These are phyloP conservation scores for Epichloe brachyelytri DNA, from an alignment of 2,329 filamentous ascomycete genomes.

Conservation along the genomic window DNA sequence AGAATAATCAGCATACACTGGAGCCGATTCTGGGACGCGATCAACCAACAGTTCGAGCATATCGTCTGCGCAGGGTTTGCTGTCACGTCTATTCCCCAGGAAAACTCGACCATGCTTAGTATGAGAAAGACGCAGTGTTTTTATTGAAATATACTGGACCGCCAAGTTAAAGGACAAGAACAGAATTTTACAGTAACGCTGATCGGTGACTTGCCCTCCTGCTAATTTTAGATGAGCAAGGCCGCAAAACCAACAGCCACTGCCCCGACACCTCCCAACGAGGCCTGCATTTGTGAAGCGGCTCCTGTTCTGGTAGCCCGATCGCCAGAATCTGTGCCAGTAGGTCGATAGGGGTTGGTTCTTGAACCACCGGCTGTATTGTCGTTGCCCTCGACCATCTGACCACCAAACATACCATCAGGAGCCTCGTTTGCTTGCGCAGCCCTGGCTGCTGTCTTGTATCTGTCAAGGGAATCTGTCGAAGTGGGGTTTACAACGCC, in stretches of 20 bases:
- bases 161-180: background rate
- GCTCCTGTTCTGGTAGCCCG: background rate
- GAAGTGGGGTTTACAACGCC: constrained; percentile 16
- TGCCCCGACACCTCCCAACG: background rate
- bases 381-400: background rate
- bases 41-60: no score
- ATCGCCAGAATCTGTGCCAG: background rate
- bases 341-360: background rate
- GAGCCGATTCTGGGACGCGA: no score
- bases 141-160: background rate
- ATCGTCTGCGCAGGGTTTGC: no score
- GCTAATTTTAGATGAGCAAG: background rate
- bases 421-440: constrained; percentile 7
- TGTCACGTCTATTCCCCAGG: no score
- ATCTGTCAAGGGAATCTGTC: constrained; percentile 10
- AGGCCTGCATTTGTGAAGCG: constrained; percentile 1
- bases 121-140: background rate
- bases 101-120: background rate
- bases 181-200: background rate
- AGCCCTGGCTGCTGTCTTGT: constrained; percentile 6
- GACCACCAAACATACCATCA: constrained; percentile 7
- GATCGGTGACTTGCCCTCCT: background rate
- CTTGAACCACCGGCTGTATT: background rate
- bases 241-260: constrained; percentile 3
- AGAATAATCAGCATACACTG: no score